Evolutionary conservation across 2,329 filamentous ascomycete genomes (phyloP).

Genomic region (Calonectria pauciramosa): DNA sequence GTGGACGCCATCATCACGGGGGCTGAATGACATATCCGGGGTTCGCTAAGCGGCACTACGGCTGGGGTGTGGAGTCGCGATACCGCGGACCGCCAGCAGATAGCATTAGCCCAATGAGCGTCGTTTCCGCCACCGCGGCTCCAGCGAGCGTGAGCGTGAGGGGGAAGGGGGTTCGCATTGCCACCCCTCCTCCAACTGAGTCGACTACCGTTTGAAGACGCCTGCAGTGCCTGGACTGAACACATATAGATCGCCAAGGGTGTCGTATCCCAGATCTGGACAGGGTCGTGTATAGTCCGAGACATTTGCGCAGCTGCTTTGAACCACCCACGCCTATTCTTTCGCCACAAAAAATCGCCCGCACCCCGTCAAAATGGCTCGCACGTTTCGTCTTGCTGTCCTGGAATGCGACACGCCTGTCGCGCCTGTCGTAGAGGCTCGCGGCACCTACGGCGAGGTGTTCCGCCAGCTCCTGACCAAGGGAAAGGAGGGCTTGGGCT

Average conservation of each 20-base stretch:
- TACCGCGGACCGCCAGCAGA: slow-evolving; percentile 41
- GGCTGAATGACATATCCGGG: background rate
- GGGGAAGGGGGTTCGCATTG: background rate
- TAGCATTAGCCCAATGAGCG: slow-evolving; percentile 37
- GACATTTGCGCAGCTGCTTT: background rate
- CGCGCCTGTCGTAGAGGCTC: slow-evolving; percentile 41
- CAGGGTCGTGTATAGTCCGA: background rate
- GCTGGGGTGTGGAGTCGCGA: slow-evolving; percentile 39
- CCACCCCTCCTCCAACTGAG: background rate
- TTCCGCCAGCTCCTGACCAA: slow-evolving; percentile 46
- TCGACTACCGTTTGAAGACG: background rate
- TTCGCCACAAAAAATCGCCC: background rate
- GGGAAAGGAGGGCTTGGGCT: slow-evolving; percentile 41
- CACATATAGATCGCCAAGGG: slow-evolving; percentile 16
- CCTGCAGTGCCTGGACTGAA: background rate
- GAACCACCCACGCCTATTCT: slow-evolving; percentile 1
- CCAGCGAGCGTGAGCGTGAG: slow-evolving; percentile 8
- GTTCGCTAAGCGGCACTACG: background rate
- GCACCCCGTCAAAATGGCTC: slow-evolving; percentile 33
- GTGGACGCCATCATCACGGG: background rate
- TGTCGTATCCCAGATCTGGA: background rate
- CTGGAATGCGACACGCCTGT: slow-evolving; percentile 52
- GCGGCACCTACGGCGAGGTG: slow-evolving; percentile 49
- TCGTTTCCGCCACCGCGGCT: slow-evolving; percentile 36
- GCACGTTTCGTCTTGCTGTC: slow-evolving; percentile 44